These are phyloP conservation scores for Geosmithia morbida DNA, from an alignment of 2,329 filamentous ascomycete genomes.

Conservation along the genomic window DNA sequence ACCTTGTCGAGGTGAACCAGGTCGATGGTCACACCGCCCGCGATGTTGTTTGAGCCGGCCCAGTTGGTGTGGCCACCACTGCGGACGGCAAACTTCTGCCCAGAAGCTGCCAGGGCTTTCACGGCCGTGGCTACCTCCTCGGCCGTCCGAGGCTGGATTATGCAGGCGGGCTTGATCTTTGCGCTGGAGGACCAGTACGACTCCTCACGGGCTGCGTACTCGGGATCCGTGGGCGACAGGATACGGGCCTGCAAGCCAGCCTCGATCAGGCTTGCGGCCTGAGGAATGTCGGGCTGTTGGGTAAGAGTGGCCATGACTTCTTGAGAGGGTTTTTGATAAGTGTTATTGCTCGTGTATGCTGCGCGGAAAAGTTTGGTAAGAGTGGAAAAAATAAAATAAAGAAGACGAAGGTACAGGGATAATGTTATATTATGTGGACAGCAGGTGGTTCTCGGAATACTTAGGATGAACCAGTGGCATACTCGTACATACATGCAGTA, in stretches of 20 bases:
- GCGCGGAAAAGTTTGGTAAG: background rate
- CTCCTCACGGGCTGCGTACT: background rate
- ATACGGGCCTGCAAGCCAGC: background rate
- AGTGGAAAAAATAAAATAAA: background rate
- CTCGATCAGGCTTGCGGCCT: background rate
- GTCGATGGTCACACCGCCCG: conserved; percentile 3
- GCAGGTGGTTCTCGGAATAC: no score
- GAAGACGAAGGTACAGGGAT: no score
- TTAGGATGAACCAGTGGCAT: no score
- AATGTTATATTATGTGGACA: no score
- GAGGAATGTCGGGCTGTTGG: background rate
- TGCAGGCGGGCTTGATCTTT: conserved; percentile 3
- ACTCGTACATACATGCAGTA: no score
- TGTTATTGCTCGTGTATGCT: no score
- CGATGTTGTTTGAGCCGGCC: conserved; percentile 3
- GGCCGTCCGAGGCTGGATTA: conserved; percentile 3
- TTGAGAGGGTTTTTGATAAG: no score
- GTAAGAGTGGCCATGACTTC: background rate
- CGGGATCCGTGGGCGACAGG: background rate
- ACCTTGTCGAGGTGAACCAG: background rate
- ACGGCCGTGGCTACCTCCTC: conserved; percentile 3
- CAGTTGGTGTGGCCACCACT: conserved; percentile 4
- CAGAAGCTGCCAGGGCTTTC: background rate
- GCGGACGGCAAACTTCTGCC: conserved; percentile 1
- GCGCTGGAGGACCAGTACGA: conserved; percentile 4